Conservation (phyloP, 108 stramenopile species). For the Thalassiosira profunda region DNA sequence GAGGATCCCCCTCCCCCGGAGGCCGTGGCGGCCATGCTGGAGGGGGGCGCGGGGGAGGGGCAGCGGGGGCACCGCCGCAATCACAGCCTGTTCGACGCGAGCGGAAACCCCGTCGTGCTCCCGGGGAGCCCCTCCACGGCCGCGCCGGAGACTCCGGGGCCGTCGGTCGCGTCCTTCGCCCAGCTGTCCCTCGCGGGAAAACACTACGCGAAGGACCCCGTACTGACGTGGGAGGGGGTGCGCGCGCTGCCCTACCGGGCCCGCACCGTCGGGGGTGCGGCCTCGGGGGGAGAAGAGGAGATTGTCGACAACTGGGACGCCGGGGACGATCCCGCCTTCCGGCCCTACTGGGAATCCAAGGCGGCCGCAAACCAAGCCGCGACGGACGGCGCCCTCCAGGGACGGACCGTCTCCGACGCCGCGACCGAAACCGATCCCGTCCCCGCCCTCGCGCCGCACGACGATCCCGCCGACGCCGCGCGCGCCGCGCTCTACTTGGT, state of each 20-base stretch:
- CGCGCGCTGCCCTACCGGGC: conserved; percentile 62
- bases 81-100: conserved; percentile 21
- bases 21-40: background rate
- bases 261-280: conserved; percentile 51
- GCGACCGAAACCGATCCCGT: conserved; percentile 46
- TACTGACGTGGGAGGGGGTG: conserved; percentile 36
- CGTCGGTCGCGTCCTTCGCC: conserved; percentile 16
- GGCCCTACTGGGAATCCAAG: conserved; percentile 46
- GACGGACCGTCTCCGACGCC: background rate
- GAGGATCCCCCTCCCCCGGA: conserved; percentile 19
- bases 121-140: background rate
- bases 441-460: conserved; percentile 36
- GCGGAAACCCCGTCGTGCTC: conserved; percentile 29
- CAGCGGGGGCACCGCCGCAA: conserved; percentile 20
- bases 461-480: conserved; percentile 36
- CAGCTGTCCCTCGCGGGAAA: conserved; percentile 20
- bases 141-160: background rate
- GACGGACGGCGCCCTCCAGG: conserved; percentile 5
- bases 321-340: conserved; percentile 70
- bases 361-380: background rate
- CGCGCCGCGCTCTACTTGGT: conserved; percentile 83
- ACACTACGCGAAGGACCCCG: background rate
- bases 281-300: conserved; percentile 39
- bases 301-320: conserved; percentile 79
- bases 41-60: background rate